A percentile compares a stretch with the other conserved stretches of the same genome.
phyloP scores from a whole-genome alignment of 2,329 filamentous ascomycete species.

The Calonectria pseudoturangicola region DNA sequence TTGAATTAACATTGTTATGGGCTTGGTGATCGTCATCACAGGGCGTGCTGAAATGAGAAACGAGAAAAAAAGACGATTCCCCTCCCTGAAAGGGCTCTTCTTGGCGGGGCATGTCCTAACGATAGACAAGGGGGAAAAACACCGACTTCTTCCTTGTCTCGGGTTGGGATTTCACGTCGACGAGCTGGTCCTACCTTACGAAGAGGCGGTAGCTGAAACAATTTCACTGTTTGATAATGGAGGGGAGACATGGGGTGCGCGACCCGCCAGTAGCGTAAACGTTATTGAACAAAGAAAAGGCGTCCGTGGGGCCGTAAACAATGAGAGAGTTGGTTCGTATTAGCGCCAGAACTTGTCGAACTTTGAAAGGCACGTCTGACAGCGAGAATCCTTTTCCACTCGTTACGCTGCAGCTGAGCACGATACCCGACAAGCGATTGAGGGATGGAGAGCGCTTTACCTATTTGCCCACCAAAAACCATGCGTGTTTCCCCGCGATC shows the following conservation, averaged over 20 bases:
- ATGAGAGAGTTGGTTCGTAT: background rate
- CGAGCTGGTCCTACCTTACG: slow-evolving; percentile 27
- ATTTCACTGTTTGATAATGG: background rate
- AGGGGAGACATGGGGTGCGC: background rate
- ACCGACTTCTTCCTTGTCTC: slow-evolving; percentile 38
- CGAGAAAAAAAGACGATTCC: background rate
- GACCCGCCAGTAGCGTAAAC: background rate
- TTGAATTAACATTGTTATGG: background rate
- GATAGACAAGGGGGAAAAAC: slow-evolving; percentile 12
- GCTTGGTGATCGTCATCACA: background rate
- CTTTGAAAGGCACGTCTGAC: background rate
- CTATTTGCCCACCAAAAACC: too few relatives aligned
- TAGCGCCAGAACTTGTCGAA: slow-evolving; percentile 6
- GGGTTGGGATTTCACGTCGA: slow-evolving; percentile 46
- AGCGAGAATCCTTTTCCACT: background rate
- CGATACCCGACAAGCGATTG: background rate
- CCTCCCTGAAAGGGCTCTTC: background rate
- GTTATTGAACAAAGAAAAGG: background rate
- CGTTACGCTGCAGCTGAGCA: background rate
- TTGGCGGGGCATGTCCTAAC: slow-evolving; percentile 1
- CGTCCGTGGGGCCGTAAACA: background rate
- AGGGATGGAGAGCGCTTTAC: too few relatives aligned
- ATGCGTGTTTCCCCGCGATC: too few relatives aligned
- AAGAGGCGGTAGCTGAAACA: slow-evolving; percentile 22
- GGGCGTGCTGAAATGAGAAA: background rate